These are phyloP conservation scores for Lachancea thermotolerans DNA, from an alignment of 805 yeast species.

Conservation along the genomic window DNA sequence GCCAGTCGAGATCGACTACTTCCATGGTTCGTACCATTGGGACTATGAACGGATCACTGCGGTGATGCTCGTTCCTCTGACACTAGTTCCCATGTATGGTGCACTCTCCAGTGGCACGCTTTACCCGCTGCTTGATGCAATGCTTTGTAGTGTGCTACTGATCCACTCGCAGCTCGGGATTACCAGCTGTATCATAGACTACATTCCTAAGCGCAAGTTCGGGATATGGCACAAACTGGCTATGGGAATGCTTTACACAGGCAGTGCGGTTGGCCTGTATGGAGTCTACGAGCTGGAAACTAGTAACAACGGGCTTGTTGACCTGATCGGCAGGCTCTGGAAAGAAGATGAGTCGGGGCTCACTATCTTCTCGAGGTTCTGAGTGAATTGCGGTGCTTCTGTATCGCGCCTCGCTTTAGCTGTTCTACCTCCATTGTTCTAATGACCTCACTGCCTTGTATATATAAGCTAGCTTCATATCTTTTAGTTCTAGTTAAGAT, in stretches of 20 bases:
- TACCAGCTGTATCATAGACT: constrained; percentile 71
- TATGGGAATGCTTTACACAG: constrained; percentile 52
- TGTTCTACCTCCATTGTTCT: no score
- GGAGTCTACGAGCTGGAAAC: constrained; percentile 68
- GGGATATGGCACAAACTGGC: constrained; percentile 58
- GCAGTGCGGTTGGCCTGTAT: constrained; percentile 58
- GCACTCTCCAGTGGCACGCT: constrained; percentile 42
- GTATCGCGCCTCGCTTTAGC: no score
- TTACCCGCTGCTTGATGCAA: constrained; percentile 49
- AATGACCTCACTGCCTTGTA: neutral
- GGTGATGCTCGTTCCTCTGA: constrained; percentile 55
- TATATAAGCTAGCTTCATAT: neutral
- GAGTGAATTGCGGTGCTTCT: neutral
- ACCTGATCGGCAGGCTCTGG: constrained; percentile 37
- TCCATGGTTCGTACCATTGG: constrained; percentile 73
- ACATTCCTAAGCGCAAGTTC: constrained; percentile 68
- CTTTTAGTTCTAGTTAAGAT: neutral
- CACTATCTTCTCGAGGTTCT: constrained; percentile 21
- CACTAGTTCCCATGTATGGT: constrained; percentile 43
- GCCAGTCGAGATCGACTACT: constrained; percentile 46
- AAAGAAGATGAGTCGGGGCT: constrained; percentile 27
- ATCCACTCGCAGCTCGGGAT: constrained; percentile 67
- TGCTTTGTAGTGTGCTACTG: constrained; percentile 48
- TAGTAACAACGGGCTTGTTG: constrained; percentile 56
- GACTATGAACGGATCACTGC: constrained; percentile 58